Base-by-base conservation (phyloP, 441 rosid genomes). In the Populus trichocarpa region DNA sequence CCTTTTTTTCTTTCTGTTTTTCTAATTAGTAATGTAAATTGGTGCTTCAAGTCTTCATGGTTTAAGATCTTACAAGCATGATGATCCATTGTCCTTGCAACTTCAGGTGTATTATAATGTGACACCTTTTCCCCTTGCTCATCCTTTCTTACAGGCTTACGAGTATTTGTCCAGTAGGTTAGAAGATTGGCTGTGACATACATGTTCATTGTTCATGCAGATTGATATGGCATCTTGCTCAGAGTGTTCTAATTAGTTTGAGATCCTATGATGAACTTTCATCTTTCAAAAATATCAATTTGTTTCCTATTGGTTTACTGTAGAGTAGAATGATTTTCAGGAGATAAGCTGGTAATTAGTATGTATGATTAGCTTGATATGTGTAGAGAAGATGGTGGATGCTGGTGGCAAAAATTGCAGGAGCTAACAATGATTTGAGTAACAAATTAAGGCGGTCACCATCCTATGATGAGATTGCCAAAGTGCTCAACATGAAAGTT, bases 341-440 rank as follows among this genome's bases (percentile, higher is more conserved):
- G 77, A 70, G 78, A 81, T 81, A 83, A 73, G 82, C 79, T 84
- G 85, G 87, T 86, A 76, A 82, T 85, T 82, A 83, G 86, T 88
- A 83, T 79, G 86, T 84, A 81, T 82, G 79, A 83, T 85, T 88
- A 88, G 91, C 83, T 80, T 82, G 67, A 78, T 76, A 80, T 84
- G 81, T 86, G 87, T 76, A 89, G 93, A 85, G 87, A 87, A 83
- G 85, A 81, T 81, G 85, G 86, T 75, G 81, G 78, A 85, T 76
- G 71, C 73, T 61, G 78, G 76, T 84, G 38, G 85, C 83, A 26
- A 85, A 88, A 86, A 86, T 88, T 61, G 83, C 86, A 25, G 86
- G 84, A 82, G 88, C 88, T 71, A 87, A 86, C 67, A 80, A 74
- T 59, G 80, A 70, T 23, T 73, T 85, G 79, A 73, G 78, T 0